phyloP scores from a whole-genome alignment of 495 filamentous ascomycete genomes.

The Penicillium salamii region DNA sequence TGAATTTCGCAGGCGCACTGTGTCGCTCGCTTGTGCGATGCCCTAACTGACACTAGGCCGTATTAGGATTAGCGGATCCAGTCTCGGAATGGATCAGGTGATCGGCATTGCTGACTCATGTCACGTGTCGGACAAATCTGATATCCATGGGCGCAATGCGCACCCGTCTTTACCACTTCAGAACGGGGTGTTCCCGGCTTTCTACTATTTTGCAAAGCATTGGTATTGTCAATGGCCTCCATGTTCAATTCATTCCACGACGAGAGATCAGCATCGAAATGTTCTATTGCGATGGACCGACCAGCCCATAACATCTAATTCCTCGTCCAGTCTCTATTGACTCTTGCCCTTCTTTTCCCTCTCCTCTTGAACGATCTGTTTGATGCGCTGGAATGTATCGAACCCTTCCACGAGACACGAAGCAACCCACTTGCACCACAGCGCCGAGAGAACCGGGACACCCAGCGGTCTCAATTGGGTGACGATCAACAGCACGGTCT shows the following conservation, averaged over 20 bases:
- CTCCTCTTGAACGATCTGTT: slow-evolving; percentile 50
- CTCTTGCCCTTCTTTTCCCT: slow-evolving; percentile 43
- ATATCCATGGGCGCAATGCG: too few relatives aligned
- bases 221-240: too few relatives aligned
- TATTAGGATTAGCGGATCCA: slow-evolving; percentile 11
- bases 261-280: too few relatives aligned
- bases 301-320: neutral
- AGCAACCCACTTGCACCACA: slow-evolving; percentile 64
- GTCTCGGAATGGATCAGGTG: slow-evolving; percentile 19
- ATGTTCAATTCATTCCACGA: too few relatives aligned
- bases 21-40: slow-evolving; percentile 49
- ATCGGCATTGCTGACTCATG: slow-evolving; percentile 14
- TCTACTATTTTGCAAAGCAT: too few relatives aligned
- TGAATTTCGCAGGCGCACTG: slow-evolving; percentile 45
- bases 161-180: too few relatives aligned
- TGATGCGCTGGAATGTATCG: slow-evolving; percentile 52
- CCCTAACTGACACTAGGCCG: slow-evolving; percentile 36
- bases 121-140: slow-evolving; percentile 3
- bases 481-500: slow-evolving; percentile 49
- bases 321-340: slow-evolving; percentile 3
- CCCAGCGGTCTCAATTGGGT: slow-evolving; percentile 53
- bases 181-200: too few relatives aligned
- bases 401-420: slow-evolving; percentile 60
- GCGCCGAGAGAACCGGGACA: slow-evolving; percentile 44
- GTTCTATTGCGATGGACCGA: too few relatives aligned